Evolutionary conservation across 2,329 filamentous ascomycete species (phyloP), one percentile per base, ranked within the genome.

Genomic region (Ramularia collo-cygni): DNA sequence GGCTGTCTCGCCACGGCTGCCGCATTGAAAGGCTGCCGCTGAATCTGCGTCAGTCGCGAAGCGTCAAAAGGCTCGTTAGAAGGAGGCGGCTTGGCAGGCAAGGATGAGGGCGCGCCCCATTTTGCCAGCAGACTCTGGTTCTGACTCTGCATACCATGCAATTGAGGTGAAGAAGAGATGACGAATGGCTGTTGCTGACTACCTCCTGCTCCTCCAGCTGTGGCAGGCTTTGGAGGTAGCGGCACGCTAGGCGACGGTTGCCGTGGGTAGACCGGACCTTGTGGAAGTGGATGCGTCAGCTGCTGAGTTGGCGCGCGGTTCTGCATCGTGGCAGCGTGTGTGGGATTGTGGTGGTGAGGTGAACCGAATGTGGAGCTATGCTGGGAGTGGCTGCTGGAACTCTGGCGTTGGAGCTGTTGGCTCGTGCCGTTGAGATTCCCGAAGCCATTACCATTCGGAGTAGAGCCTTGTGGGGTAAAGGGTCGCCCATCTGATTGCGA

Each of bases 1-100:
- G 43, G 42, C 27, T 49, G 48, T 24, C 48, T 44, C 31, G 48
- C 43, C 16, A 42, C 42, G 13, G 44, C 49, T 17, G 46, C 44
- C 15, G 40, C 35, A 31, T 40, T 50, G 34, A 50, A 52, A 18
- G 46, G 38, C 35, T 47, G 49, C 26, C 47, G 38, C 33, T 47
- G 47, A 21, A 48, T 42, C 17, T 49, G 47, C 19, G 42, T 40
- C 7, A 45, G 29, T 40, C 46, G 47, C 40, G 40, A 28, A 18
- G 39, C 32, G 31, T 56, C 50, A 31, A 54, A 52, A 5, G 52
- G 45, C 33, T 56, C 64, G 8, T 57, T 57, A 3, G 68, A 60
- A 33, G 71, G 68, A 28, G 73, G 72, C 26, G 74, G 74, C 52
- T 75, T 76, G 8, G 72, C 67, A 33, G 74, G 74, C 30, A 77